Conservation (phyloP, 768 basidiomycete species). For the Suillus bovinus region DNA sequence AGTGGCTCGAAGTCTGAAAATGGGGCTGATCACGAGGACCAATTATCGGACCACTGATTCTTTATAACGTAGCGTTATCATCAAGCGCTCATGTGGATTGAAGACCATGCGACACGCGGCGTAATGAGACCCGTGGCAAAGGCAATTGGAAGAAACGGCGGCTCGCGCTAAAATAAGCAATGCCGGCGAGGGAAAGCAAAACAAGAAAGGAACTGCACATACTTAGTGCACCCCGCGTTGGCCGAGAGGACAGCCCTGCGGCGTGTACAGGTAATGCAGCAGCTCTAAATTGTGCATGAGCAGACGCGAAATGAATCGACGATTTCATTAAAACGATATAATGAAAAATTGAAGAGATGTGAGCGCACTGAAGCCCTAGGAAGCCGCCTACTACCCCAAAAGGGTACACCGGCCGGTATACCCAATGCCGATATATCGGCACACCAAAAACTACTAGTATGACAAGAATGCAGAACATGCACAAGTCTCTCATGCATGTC, state of each 20-base stretch:
- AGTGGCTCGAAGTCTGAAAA: conserved; percentile 3
- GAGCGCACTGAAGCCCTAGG: neutral
- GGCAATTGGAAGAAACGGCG: conserved; percentile 33
- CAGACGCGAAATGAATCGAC: neutral
- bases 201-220: neutral
- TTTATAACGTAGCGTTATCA: conserved; percentile 6
- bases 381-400: neutral
- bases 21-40: neutral
- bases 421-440: neutral
- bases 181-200: conserved; percentile 54
- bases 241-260: neutral
- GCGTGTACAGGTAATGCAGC: neutral
- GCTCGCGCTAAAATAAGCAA: conserved; percentile 23
- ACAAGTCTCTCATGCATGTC: conserved; percentile 5
- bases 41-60: neutral
- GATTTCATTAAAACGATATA: neutral
- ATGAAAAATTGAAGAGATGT: neutral
- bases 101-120: conserved; percentile 61
- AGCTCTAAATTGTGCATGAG: neutral
- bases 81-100: conserved; percentile 6
- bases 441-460: neutral
- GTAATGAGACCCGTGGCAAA: conserved; percentile 72
- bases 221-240: neutral
- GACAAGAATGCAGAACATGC: neutral
- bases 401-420: neutral